phyloP scores from a whole-genome alignment of 768 basidiomycete species.

The Hypsizygus marmoreus region DNA sequence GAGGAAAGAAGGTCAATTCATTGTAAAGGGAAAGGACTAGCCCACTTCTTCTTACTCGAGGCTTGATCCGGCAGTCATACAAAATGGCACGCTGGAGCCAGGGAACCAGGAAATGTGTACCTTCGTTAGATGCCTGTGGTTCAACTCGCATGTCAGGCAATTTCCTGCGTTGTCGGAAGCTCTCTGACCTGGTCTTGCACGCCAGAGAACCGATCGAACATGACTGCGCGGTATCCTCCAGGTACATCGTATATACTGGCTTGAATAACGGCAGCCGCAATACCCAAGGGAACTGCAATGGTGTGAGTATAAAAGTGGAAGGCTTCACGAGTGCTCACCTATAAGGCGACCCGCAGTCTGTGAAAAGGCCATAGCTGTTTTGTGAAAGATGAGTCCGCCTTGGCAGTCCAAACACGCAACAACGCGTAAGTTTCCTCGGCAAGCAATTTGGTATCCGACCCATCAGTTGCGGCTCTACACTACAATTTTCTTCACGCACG shows the following conservation, averaged over 20 bases:
- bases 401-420: conserved; percentile 13
- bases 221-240: conserved; percentile 90
- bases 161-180: conserved; percentile 2
- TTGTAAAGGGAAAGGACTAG: background rate
- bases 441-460: conserved; percentile 8
- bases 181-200: conserved; percentile 73
- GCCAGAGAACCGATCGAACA: conserved; percentile 97
- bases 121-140: conserved; percentile 80
- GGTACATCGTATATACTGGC: conserved; percentile 76
- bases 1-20: conserved; percentile 11
- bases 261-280: conserved; percentile 45
- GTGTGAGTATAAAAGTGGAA: background rate
- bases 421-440: conserved; percentile 8
- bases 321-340: conserved; percentile 32
- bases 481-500: no score
- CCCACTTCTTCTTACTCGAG: conserved; percentile 59
- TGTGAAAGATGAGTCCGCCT: conserved; percentile 2
- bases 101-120: conserved; percentile 94
- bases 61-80: conserved; percentile 97
- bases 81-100: conserved; percentile 96
- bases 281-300: conserved; percentile 45
- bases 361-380: conserved; percentile 48
- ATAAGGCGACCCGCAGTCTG: conserved; percentile 50
- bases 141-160: conserved; percentile 5
- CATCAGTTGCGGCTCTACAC: no score